Conservation (phyloP, 2,329 filamentous ascomycete species). For the Aspergillus flavus region DNA sequence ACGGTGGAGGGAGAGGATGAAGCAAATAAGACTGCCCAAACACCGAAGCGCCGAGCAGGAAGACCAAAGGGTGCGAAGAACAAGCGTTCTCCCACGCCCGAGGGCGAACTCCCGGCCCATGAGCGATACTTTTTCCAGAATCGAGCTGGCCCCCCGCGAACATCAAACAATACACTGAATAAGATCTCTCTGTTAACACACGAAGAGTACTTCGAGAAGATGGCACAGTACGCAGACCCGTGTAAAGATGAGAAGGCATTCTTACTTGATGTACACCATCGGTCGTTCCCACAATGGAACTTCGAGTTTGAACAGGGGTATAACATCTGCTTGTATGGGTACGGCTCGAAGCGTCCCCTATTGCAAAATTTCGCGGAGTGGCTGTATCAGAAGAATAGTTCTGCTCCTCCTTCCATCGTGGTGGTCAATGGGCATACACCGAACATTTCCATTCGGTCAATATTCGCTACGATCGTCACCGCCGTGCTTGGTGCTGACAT, state of each 20-base stretch:
- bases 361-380: slow-evolving; percentile 75
- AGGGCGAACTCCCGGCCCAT: slow-evolving; percentile 78
- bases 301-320: slow-evolving; percentile 89
- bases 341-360: slow-evolving; percentile 81
- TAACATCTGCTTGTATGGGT: slow-evolving; percentile 88
- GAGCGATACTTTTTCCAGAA: slow-evolving; percentile 96
- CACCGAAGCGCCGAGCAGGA: slow-evolving; percentile 58
- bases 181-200: slow-evolving; percentile 78
- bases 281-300: slow-evolving; percentile 86
- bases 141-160: slow-evolving; percentile 76
- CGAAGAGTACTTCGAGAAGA: slow-evolving; percentile 81
- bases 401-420: slow-evolving; percentile 63
- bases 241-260: slow-evolving; percentile 72
- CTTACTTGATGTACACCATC: slow-evolving; percentile 72
- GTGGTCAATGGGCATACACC: slow-evolving; percentile 80
- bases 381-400: slow-evolving; percentile 53
- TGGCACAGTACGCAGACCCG: slow-evolving; percentile 66
- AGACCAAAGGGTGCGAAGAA: slow-evolving; percentile 60
- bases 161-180: slow-evolving; percentile 81
- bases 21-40: slow-evolving; percentile 48
- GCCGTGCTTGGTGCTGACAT: slow-evolving; percentile 55
- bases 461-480: slow-evolving; percentile 62
- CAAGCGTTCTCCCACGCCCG: slow-evolving; percentile 75
- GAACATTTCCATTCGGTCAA: slow-evolving; percentile 47
- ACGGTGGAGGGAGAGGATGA: slow-evolving; percentile 39